phyloP scores from a whole-genome alignment of 2,329 filamentous ascomycete species.

The Thielaviopsis populi region DNA sequence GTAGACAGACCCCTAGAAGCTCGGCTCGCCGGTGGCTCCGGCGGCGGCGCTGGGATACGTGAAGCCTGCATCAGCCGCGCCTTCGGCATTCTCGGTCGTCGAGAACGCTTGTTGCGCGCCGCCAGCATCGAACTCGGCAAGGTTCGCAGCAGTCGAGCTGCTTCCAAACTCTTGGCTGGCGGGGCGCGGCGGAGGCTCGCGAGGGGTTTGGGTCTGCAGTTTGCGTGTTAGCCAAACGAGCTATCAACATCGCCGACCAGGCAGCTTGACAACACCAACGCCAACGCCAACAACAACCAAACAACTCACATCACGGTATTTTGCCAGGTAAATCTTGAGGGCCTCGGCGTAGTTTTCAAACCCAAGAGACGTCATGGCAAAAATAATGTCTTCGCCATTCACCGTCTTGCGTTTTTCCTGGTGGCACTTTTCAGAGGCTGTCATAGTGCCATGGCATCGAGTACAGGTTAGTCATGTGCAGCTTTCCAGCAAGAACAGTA shows the following conservation, averaged over 20 bases:
- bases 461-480: neutral
- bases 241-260: too few relatives aligned
- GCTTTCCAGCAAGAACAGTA: neutral
- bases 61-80: neutral
- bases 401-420: slow-evolving; percentile 99
- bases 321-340: slow-evolving; percentile 91
- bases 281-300: neutral
- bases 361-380: slow-evolving; percentile 95
- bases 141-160: slow-evolving; percentile 22
- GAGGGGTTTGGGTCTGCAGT: slow-evolving; percentile 10
- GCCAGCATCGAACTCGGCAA: slow-evolving; percentile 22
- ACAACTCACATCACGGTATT: slow-evolving; percentile 81
- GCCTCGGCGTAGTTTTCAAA: slow-evolving; percentile 99
- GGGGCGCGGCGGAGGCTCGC: slow-evolving; percentile 6
- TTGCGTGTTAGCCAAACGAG: neutral
- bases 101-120: slow-evolving; percentile 23
- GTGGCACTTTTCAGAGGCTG: slow-evolving; percentile 97
- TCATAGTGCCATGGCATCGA: slow-evolving; percentile 18
- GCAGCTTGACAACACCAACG: neutral
- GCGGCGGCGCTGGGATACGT: neutral
- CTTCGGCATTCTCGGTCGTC: neutral
- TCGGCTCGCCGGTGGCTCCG: neutral
- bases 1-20: neutral
- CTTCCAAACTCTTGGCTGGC: slow-evolving; percentile 11
- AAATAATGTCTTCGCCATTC: slow-evolving; percentile 95